Evolutionary conservation across 2,329 filamentous ascomycete genomes (phyloP).

Genomic region (Periconia sp.): DNA sequence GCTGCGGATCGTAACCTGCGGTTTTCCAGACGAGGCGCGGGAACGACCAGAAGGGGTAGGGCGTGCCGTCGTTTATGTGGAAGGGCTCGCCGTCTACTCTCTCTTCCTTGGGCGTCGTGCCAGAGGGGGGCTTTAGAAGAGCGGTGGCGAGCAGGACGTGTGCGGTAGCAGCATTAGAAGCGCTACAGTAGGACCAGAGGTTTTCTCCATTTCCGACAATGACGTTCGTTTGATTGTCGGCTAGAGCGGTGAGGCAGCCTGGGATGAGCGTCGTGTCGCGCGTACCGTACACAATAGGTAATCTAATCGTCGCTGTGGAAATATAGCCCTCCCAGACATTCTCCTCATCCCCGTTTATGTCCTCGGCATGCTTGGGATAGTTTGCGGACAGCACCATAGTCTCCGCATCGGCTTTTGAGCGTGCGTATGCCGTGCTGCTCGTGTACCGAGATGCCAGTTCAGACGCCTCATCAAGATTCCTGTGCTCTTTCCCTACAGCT

Average conservation of each 20-base stretch:
- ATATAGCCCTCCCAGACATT: slow-evolving; percentile 13
- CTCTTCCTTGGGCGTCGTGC: not conserved
- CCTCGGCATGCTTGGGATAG: slow-evolving; percentile 3
- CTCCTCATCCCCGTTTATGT: not conserved
- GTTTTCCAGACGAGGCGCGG: slow-evolving; percentile 25
- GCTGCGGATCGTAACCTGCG: slow-evolving; percentile 25
- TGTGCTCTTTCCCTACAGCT: slow-evolving; percentile 12
- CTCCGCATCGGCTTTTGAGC: slow-evolving; percentile 20
- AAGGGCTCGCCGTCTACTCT: slow-evolving; percentile 43
- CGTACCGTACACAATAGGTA: slow-evolving; percentile 20
- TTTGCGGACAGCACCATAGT: slow-evolving; percentile 16
- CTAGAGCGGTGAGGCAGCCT: slow-evolving; percentile 15
- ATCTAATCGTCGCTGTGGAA: slow-evolving; percentile 12
- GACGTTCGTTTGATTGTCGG: slow-evolving; percentile 32
- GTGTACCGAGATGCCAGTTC: slow-evolving; percentile 16
- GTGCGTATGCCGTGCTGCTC: slow-evolving; percentile 13
- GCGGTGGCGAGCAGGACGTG: slow-evolving; percentile 35
- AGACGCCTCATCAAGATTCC: slow-evolving; percentile 11
- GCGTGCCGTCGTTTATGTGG: slow-evolving; percentile 42
- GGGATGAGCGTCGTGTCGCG: slow-evolving; percentile 13
- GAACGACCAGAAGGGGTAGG: slow-evolving; percentile 43
- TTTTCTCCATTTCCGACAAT: slow-evolving; percentile 35
- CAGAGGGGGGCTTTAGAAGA: slow-evolving; percentile 25
- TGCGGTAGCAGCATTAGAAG: slow-evolving; percentile 30
- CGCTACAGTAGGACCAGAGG: slow-evolving; percentile 36